These are phyloP conservation scores for Recurvomyces mirabilis DNA, from an alignment of 495 filamentous ascomycete species.

Conservation along the genomic window DNA sequence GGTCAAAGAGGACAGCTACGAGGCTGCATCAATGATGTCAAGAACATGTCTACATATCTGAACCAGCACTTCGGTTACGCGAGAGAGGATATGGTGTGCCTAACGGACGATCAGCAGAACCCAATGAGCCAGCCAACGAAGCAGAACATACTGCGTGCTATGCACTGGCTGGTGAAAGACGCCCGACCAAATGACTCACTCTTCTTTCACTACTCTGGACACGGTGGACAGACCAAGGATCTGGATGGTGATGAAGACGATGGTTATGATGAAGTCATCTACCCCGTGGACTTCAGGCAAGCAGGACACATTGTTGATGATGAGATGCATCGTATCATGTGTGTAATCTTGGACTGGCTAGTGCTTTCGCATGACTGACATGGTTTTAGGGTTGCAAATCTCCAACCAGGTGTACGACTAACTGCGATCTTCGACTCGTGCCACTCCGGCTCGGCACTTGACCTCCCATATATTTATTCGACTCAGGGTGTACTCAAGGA, in stretches of 20 bases:
- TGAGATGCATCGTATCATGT: slow-evolving; percentile 97
- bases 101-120: slow-evolving; percentile 95
- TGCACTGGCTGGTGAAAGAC: slow-evolving; percentile 98
- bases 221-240: slow-evolving; percentile 95
- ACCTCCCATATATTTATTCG: slow-evolving; percentile 95
- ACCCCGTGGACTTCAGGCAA: slow-evolving; percentile 85
- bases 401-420: slow-evolving; percentile 74
- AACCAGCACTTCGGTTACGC: slow-evolving; percentile 87
- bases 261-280: slow-evolving; percentile 96
- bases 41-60: slow-evolving; percentile 91
- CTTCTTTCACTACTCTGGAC: slow-evolving; percentile 98
- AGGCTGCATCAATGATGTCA: slow-evolving; percentile 96
- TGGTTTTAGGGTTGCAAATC: slow-evolving; percentile 47
- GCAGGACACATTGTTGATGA: slow-evolving; percentile 95
- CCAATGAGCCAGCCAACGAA: slow-evolving; percentile 96
- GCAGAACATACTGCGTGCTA: slow-evolving; percentile 87
- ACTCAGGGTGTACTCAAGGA: slow-evolving; percentile 90
- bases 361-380: neutral
- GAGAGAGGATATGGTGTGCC: slow-evolving; percentile 93
- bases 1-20: slow-evolving; percentile 80
- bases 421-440: slow-evolving; percentile 99
- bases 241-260: slow-evolving; percentile 89
- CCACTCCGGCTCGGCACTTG: slow-evolving; percentile 90
- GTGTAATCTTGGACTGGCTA: slow-evolving; percentile 3
- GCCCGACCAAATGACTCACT: slow-evolving; percentile 88